phyloP scores from a whole-genome alignment of 345 rosid genomes.

The Physaria fendleri region DNA sequence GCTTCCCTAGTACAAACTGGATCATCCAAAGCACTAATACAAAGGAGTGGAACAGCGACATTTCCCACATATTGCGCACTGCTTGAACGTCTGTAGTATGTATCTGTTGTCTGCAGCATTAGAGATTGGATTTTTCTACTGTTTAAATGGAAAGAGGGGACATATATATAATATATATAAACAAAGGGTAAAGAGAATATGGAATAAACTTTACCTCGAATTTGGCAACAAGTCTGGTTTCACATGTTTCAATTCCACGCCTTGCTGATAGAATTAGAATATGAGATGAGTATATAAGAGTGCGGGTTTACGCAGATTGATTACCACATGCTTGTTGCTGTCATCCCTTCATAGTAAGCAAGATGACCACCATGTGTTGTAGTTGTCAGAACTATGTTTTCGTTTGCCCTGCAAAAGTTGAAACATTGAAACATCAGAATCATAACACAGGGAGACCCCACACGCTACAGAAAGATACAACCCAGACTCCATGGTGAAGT shows the following conservation, averaged over 20 bases:
- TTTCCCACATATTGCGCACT: constrained; percentile 53
- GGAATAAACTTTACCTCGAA: constrained; percentile 55
- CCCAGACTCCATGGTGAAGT: neutral
- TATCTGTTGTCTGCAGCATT: constrained; percentile 69
- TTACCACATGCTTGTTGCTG: constrained; percentile 68
- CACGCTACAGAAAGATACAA: neutral
- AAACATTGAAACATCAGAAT: constrained; percentile 13
- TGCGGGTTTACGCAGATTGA: neutral
- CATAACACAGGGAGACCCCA: neutral
- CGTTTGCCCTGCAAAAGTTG: constrained; percentile 47
- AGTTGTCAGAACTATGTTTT: constrained; percentile 66
- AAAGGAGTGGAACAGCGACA: constrained; percentile 74
- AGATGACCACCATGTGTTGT: constrained; percentile 82
- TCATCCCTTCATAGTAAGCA: constrained; percentile 80
- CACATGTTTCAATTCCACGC: neutral
- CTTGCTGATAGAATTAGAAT: neutral
- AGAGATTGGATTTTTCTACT: neutral
- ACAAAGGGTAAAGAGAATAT: neutral
- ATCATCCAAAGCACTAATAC: constrained; percentile 84
- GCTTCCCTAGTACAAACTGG: constrained; percentile 92
- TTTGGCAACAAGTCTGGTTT: constrained; percentile 72
- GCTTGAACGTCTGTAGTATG: constrained; percentile 80
- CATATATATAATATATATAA: too few relatives aligned
- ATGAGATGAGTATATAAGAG: neutral
- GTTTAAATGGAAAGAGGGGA: neutral